phyloP scores from a whole-genome alignment of 208 protist species.

The Porcisia hertigi region DNA sequence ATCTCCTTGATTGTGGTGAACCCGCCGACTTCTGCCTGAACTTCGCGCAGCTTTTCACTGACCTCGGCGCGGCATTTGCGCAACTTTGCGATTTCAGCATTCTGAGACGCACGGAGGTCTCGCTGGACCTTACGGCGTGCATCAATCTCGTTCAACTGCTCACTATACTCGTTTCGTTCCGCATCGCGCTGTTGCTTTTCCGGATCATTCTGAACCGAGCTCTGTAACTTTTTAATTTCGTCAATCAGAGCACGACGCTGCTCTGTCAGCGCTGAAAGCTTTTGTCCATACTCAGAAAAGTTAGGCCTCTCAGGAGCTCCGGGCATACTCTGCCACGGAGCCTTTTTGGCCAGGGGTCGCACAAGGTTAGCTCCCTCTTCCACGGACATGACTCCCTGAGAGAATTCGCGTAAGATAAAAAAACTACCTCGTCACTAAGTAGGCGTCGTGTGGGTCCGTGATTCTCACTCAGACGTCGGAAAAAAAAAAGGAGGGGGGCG shows the following conservation, averaged over 20 bases:
- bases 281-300: conserved; percentile 33
- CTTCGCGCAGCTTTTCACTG: conserved; percentile 43
- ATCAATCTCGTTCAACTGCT: conserved; percentile 62
- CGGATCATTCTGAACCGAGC: conserved; percentile 39
- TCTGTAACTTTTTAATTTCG: conserved; percentile 67
- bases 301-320: conserved; percentile 61
- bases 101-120: conserved; percentile 54
- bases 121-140: conserved; percentile 44
- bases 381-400: conserved; percentile 5
- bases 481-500: no score
- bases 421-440: not conserved
- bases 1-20: conserved; percentile 71
- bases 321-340: conserved; percentile 62
- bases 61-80: conserved; percentile 59
- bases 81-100: conserved; percentile 60
- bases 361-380: conserved; percentile 5
- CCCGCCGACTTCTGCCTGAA: conserved; percentile 63
- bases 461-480: not conserved
- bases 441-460: no score
- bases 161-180: conserved; percentile 46
- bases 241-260: conserved; percentile 52
- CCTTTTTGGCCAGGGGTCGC: conserved; percentile 2
- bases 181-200: conserved; percentile 29
- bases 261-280: conserved; percentile 43
- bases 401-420: not conserved